Evolutionary conservation across 2,329 filamentous ascomycete species (phyloP), one percentile per base, ranked within the genome.

Genomic region (Arthrinium phaeospermum): DNA sequence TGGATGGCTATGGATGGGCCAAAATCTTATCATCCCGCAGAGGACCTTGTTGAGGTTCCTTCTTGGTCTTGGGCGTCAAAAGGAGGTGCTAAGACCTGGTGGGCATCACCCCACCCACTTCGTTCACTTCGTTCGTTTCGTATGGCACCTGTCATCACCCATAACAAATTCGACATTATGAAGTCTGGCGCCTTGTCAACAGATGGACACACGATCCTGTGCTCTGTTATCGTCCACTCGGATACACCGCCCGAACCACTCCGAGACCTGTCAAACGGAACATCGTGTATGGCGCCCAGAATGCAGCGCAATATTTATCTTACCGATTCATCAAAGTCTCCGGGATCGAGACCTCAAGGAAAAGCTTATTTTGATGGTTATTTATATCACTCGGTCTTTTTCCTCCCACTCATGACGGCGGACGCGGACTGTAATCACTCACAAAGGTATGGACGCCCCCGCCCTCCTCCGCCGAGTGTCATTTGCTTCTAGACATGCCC

Each of bases 1-100:
- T 68, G 67, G 67, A n/a, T 46, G 7, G n/a, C n/a, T 19, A 13
- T 2, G 2, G 2, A 30, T 30, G 19, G 3, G 24, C 10, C 37
- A 7, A n/a, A 46, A 2, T 27, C n/a, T 3, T 41, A 68, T 10
- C 16, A 44, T 13, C 45, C 22, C 16, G 44, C 44, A 2, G 45
- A 22, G 16, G 46, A n/a, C n/a, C 44, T 45, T 13, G 44, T 12
- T 3, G 13, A 45, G 44, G 13, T 45, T 4, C 67, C 67, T 0
- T 68, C 67, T 3, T 68, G 67, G 67, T 16, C 41, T 6, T 68
- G 67, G 67, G 67, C 67, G 1, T 68, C 67, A 34, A 68, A 4
- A 16, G 67, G 67, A 6, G 67, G 37, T 3, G 14, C 2, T 10
- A 68, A 68, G 13, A 3, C 7, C 2, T 68, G 46, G 22, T 19